Conservation (phyloP, 176 grass and related monocot genomes). For the Luzula sylvatica region DNA sequence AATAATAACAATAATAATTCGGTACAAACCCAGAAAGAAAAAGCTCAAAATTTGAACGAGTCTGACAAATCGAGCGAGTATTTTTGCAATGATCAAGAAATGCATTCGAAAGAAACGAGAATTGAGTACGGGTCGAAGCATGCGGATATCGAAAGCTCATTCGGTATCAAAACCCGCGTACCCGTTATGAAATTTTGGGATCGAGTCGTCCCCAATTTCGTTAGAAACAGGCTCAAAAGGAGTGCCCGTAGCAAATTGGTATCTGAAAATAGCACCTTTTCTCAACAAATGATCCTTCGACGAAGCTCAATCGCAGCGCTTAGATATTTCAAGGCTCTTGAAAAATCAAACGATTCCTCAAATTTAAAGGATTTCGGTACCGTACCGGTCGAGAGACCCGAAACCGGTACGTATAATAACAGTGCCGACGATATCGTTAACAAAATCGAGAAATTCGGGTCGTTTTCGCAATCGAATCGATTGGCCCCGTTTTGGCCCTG, state of each 20-base stretch:
- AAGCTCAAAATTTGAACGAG: constrained; percentile 19
- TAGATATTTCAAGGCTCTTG: constrained; percentile 45
- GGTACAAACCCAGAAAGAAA: background rate
- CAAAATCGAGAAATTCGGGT: constrained; percentile 39
- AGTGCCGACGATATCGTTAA: constrained; percentile 20
- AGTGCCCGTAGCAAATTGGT: constrained; percentile 49
- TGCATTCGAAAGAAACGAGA: constrained; percentile 60
- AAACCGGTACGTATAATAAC: constrained; percentile 8
- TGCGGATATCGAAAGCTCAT: constrained; percentile 59
- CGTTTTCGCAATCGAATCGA: constrained; percentile 45
- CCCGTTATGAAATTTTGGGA: constrained; percentile 49
- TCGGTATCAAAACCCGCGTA: constrained; percentile 45
- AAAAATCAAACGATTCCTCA: constrained; percentile 21
- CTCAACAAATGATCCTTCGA: constrained; percentile 72
- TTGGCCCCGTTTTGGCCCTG: constrained; percentile 47
- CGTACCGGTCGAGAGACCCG: constrained; percentile 10
- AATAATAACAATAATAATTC: background rate
- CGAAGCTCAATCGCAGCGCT: constrained; percentile 67
- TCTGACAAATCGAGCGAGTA: constrained; percentile 31
- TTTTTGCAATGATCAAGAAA: constrained; percentile 57
- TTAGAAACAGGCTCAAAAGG: constrained; percentile 39
- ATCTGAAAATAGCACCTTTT: constrained; percentile 39
- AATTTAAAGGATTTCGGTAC: constrained; percentile 14
- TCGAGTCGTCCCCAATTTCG: constrained; percentile 38
- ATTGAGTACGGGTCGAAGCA: constrained; percentile 54